phyloP scores from a whole-genome alignment of 2,329 filamentous ascomycete species.

The Teratosphaeria viscida region DNA sequence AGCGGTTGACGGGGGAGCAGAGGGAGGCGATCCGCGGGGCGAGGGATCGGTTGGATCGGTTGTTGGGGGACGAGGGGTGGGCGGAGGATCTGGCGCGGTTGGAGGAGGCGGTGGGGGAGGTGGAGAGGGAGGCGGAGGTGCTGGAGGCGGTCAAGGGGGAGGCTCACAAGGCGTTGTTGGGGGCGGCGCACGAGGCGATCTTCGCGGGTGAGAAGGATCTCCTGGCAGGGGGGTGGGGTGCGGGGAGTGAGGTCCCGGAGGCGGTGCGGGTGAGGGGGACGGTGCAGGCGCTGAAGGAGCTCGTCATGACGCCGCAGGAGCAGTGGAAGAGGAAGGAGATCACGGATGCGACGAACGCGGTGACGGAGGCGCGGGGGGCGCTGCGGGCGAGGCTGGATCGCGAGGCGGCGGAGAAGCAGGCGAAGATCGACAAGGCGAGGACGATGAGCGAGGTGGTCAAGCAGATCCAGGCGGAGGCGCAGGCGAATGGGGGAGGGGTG shows the following conservation, averaged over 20 bases:
- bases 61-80: constrained; percentile 13
- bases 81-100: constrained; percentile 14
- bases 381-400: constrained; percentile 11
- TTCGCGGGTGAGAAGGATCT: constrained; percentile 26
- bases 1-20: constrained; percentile 17
- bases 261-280: constrained; percentile 15
- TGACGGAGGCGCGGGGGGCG: constrained; percentile 17
- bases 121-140: constrained; percentile 15
- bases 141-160: constrained; percentile 15
- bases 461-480: constrained; percentile 9
- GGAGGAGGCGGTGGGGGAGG: constrained; percentile 8
- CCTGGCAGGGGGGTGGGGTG: constrained; percentile 11
- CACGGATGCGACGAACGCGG: constrained; percentile 17
- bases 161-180: constrained; percentile 20
- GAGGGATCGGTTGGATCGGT: constrained; percentile 17
- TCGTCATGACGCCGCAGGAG: constrained; percentile 23
- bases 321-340: constrained; percentile 22
- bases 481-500: not conserved
- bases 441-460: constrained; percentile 6
- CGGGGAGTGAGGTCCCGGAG: constrained; percentile 7
- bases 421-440: constrained; percentile 5
- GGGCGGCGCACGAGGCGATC: constrained; percentile 26
- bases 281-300: constrained; percentile 17
- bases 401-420: constrained; percentile 4
- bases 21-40: constrained; percentile 19